Conservation (phyloP, 768 basidiomycete species). For the Suillus weaverae region DNA sequence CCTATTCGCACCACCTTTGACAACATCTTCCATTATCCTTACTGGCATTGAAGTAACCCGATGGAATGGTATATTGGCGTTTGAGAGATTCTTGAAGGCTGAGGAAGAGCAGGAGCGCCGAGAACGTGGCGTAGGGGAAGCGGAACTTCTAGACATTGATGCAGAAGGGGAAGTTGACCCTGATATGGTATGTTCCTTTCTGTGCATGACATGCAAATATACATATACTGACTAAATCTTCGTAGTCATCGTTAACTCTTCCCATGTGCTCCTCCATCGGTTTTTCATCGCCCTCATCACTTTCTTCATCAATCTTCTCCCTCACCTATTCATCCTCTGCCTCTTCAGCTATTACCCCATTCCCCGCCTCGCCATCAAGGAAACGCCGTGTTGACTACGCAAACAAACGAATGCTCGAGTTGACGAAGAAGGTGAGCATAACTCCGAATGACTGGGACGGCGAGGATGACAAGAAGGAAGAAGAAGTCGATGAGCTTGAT, state of each 20-base stretch:
- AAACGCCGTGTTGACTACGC: slow-evolving; percentile 33
- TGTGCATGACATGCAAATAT: background rate
- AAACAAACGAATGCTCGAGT: slow-evolving; percentile 26
- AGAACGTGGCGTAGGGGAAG: slow-evolving; percentile 17
- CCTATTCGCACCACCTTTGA: slow-evolving; percentile 26
- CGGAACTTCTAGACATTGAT: slow-evolving; percentile 22
- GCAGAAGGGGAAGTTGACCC: slow-evolving; percentile 29
- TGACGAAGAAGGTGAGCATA: slow-evolving; percentile 31
- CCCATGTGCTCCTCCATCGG: slow-evolving; percentile 7
- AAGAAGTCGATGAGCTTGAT: slow-evolving; percentile 20
- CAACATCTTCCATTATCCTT: slow-evolving; percentile 9
- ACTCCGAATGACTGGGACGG: slow-evolving; percentile 17
- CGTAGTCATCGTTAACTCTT: slow-evolving; percentile 29
- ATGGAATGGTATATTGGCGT: slow-evolving; percentile 30
- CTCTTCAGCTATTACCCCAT: slow-evolving; percentile 24
- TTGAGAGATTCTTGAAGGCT: slow-evolving; percentile 26
- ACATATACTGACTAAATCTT: background rate
- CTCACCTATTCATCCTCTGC: slow-evolving; percentile 26
- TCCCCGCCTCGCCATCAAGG: slow-evolving; percentile 25
- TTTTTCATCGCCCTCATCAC: background rate
- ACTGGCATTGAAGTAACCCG: slow-evolving; percentile 26
- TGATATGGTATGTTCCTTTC: slow-evolving; percentile 22
- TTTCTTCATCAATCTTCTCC: slow-evolving; percentile 3
- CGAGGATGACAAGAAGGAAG: slow-evolving; percentile 21
- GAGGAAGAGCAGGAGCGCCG: slow-evolving; percentile 29